Conservation (phyloP, 805 yeast species). For the Yarrowia keelungensis region DNA sequence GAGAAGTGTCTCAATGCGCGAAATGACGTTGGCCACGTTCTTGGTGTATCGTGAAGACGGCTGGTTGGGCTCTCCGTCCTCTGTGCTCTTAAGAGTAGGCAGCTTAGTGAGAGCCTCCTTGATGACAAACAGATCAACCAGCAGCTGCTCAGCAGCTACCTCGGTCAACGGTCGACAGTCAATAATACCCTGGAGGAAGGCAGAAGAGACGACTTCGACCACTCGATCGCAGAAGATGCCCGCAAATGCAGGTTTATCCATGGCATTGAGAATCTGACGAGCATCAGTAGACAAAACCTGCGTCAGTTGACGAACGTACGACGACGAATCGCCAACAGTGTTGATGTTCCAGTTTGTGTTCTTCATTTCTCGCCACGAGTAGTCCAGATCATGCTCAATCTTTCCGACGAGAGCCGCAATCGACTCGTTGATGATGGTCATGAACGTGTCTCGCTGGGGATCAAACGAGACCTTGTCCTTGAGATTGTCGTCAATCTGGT, state of each 20-base stretch:
- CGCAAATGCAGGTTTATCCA: slow-evolving; percentile 72
- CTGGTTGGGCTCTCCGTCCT: slow-evolving; percentile 38
- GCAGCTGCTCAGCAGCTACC: slow-evolving; percentile 77
- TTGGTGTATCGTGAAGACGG: slow-evolving; percentile 38
- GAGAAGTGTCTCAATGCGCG: slow-evolving; percentile 66
- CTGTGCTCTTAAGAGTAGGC: slow-evolving; percentile 43
- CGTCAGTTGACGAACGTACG: slow-evolving; percentile 68
- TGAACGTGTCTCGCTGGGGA: slow-evolving; percentile 61
- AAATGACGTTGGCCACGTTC: slow-evolving; percentile 50
- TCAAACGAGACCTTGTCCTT: slow-evolving; percentile 61
- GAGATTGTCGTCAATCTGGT: slow-evolving; percentile 54
- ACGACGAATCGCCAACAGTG: slow-evolving; percentile 73
- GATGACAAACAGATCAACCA: slow-evolving; percentile 71
- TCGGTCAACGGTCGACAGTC: slow-evolving; percentile 73
- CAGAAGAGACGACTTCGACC: slow-evolving; percentile 66
- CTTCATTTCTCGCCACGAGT: slow-evolving; percentile 83
- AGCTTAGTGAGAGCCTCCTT: slow-evolving; percentile 58
- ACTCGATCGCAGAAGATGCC: slow-evolving; percentile 78
- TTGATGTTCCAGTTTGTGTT: slow-evolving; percentile 77
- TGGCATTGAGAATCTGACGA: slow-evolving; percentile 50
- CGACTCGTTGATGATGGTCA: slow-evolving; percentile 64
- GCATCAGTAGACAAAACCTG: slow-evolving; percentile 55
- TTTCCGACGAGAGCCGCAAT: slow-evolving; percentile 63
- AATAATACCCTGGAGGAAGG: slow-evolving; percentile 64
- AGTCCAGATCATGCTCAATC: slow-evolving; percentile 65